phyloP scores from a whole-genome alignment of 495 filamentous ascomycete species.

The Baudoinia panamericana region DNA sequence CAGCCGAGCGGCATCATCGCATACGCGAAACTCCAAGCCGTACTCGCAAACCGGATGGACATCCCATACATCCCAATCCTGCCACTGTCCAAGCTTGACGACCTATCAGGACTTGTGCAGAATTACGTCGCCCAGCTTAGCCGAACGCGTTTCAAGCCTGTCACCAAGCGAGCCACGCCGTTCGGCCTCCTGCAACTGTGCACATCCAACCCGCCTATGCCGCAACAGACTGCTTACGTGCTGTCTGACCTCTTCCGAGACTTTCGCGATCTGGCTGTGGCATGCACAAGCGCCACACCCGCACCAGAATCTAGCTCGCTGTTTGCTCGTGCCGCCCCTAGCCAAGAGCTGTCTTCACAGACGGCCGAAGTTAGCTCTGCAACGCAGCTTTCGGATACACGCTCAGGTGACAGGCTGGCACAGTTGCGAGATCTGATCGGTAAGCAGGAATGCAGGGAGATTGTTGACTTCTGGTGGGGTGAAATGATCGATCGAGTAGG shows the following conservation, averaged over 20 bases:
- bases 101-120: conserved; percentile 8
- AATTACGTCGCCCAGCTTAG: conserved; percentile 3
- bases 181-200: conserved; percentile 24
- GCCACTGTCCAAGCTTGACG: conserved; percentile 32
- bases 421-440: conserved; percentile 18
- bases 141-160: background rate
- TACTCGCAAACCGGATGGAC: conserved; percentile 47
- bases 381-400: background rate
- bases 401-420: background rate
- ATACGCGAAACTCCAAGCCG: conserved; percentile 62
- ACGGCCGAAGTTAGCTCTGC: background rate
- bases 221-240: conserved; percentile 18
- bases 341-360: background rate
- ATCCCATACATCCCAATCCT: conserved; percentile 43
- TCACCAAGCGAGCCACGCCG: conserved; percentile 1
- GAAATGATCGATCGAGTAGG: too few relatives aligned
- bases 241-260: conserved; percentile 22
- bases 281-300: conserved; percentile 8
- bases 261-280: conserved; percentile 20
- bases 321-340: background rate
- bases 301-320: conserved; percentile 7
- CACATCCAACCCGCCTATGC: conserved; percentile 19
- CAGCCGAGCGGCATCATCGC: conserved; percentile 47
- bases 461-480: conserved; percentile 25
- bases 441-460: conserved; percentile 14